phyloP scores from a whole-genome alignment of 352 stramenopile species.

The Globisporangium middletonii region DNA sequence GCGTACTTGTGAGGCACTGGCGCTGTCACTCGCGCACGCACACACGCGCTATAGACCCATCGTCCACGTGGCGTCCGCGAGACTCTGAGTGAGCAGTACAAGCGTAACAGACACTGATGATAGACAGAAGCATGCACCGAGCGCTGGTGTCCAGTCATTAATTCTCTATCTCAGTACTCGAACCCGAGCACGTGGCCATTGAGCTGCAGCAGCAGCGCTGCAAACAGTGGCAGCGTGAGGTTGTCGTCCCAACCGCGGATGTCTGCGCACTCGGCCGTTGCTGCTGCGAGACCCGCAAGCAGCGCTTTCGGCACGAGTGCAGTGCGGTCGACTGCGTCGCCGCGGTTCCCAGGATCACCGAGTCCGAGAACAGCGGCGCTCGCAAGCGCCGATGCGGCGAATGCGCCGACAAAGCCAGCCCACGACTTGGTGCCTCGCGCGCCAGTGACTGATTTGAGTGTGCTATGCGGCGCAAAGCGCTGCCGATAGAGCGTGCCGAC shows the following conservation, averaged over 20 bases:
- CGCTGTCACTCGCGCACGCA: too few species aligned
- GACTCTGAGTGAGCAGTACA: too few species aligned
- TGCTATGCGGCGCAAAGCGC: slow-evolving; percentile 16
- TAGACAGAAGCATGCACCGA: too few species aligned
- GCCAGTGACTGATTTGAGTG: neutral
- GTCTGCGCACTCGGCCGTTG: slow-evolving; percentile 33
- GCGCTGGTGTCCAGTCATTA: too few species aligned
- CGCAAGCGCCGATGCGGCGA: slow-evolving; percentile 1
- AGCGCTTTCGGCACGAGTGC: neutral
- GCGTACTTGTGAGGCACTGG: slow-evolving; percentile 31
- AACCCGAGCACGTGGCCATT: neutral
- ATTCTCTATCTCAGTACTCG: neutral
- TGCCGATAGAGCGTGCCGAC: slow-evolving; percentile 35
- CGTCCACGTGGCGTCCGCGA: too few species aligned
- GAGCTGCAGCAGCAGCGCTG: slow-evolving; percentile 29
- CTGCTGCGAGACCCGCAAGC: slow-evolving; percentile 26
- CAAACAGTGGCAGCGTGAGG: slow-evolving; percentile 43
- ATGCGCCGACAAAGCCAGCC: slow-evolving; percentile 40
- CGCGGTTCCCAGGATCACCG: too few species aligned
- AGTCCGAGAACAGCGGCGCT: neutral
- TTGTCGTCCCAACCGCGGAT: slow-evolving; percentile 56
- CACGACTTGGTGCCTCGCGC: slow-evolving; percentile 27
- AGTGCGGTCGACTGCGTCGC: too few species aligned
- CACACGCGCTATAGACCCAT: too few species aligned
- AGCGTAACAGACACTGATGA: too few species aligned